Evolutionary conservation across 257 asterid genomes (phyloP), one percentile per base, ranked within the genome.

Genomic region (Schizonepeta tenuifolia): DNA sequence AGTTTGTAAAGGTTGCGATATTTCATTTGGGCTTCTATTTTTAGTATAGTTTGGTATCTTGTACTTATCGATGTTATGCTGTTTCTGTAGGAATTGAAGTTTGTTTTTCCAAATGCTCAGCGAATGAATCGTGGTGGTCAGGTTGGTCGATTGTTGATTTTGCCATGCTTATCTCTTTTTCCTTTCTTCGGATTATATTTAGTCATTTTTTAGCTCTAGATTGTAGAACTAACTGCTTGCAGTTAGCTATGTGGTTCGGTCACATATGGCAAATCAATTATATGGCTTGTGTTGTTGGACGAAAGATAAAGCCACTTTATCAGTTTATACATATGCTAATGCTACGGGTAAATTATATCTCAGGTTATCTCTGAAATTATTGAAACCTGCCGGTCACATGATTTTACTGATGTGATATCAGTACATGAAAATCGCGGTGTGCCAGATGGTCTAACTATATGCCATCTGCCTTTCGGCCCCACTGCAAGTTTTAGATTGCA

Each of bases 401-500:
- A 91, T 72, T 94, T 88, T 71, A 86, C 96, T 0, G 99, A 94
- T 82, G 97, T 91, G 55, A 85, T 94, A 71, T 81, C 92, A 76
- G 96, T 91, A 74, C 98, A 89, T 69, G 98, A 94, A 79, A 92
- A 88, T 77, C 99, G 98, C 54, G 99, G 99, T 40, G 93, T 91
- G 62, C 99, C 99, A 22, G 97, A 89, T 83, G 95, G 96, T 54
- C 62, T 94, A 69, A 84, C 86, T 72, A 86, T 94, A 82, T 87
- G 93, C 82, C 99, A 94, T 88, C 82, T 94, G 61, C 99, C 99
- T 73, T 89, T 83, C 69, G 99, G 99, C 14, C 99, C 99, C 41
- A 94, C 97, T 67, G 99, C 97, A 50, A 83, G 85, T 86, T 94
- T 91, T 84, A 91, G 96, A 82, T 78, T 94, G 65, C 90, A 79